Evolutionary conservation across 208 protist genomes (phyloP).

Genomic region (Acanthamoeba castellanii): DNA sequence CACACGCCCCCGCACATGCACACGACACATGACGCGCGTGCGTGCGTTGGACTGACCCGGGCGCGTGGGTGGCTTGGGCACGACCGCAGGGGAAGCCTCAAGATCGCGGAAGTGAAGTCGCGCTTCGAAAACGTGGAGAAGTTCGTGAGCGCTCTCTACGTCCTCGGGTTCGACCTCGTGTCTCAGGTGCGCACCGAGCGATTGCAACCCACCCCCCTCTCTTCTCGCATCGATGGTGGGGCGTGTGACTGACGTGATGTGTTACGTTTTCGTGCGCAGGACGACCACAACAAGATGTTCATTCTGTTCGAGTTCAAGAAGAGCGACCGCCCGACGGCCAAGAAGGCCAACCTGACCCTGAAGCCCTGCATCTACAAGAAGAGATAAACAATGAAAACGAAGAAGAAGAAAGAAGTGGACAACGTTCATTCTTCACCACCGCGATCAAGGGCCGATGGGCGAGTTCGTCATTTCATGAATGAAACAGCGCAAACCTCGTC

Average conservation of each 20-base stretch:
- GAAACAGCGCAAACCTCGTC: background rate
- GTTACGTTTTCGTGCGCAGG: conserved; percentile 67
- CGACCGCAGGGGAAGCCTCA: conserved; percentile 86
- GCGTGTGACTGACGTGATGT: background rate
- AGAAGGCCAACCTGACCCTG: conserved; percentile 87
- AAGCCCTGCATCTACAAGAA: conserved; percentile 96
- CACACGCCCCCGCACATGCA: background rate
- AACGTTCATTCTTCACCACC: no score
- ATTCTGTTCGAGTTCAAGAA: conserved; percentile 94
- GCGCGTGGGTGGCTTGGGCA: no score
- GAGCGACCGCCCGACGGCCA: conserved; percentile 86
- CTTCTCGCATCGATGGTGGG: background rate
- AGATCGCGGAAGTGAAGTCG: conserved; percentile 95
- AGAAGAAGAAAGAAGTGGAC: no score
- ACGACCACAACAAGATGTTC: conserved; percentile 94
- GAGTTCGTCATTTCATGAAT: background rate
- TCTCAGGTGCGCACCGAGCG: conserved; percentile 23
- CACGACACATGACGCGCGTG: no score
- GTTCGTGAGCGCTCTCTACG: conserved; percentile 92
- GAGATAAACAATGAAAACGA: conserved; percentile 84
- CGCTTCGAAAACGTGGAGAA: conserved; percentile 90
- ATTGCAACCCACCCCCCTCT: no score
- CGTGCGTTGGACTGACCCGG: no score
- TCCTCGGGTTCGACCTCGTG: conserved; percentile 92
- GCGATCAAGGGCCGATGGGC: no score